phyloP scores from a whole-genome alignment of 2,329 filamentous ascomycete genomes.

The Colletotrichum musae region DNA sequence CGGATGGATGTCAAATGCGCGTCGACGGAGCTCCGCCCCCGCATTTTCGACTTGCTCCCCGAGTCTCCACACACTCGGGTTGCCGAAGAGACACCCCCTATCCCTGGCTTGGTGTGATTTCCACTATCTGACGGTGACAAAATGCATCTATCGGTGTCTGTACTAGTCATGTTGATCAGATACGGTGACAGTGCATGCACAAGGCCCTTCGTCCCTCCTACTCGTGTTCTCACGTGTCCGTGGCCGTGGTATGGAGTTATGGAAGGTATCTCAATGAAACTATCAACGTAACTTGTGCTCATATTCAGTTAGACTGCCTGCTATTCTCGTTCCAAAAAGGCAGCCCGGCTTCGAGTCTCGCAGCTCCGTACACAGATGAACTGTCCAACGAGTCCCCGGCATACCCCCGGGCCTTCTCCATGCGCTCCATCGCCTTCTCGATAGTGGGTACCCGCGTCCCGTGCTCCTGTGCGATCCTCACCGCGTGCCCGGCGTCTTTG shows the following conservation, averaged over 20 bases:
- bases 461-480: constrained; percentile 31
- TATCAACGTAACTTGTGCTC: too few relatives aligned
- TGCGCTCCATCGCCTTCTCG: constrained; percentile 31
- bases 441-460: constrained; percentile 29
- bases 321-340: constrained; percentile 39
- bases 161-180: too few relatives aligned
- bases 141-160: too few relatives aligned
- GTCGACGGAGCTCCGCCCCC: constrained; percentile 34
- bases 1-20: constrained; percentile 2
- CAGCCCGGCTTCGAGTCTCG: constrained; percentile 31
- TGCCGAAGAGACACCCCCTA: too few relatives aligned
- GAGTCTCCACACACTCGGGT: not conserved
- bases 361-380: constrained; percentile 31
- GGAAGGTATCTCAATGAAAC: too few relatives aligned
- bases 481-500: constrained; percentile 33
- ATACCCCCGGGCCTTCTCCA: constrained; percentile 28
- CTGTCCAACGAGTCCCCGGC: constrained; percentile 35
- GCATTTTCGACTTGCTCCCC: constrained; percentile 24
- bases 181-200: too few relatives aligned
- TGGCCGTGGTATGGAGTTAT: too few relatives aligned
- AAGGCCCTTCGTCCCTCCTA: too few relatives aligned
- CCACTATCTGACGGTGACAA: too few relatives aligned
- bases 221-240: too few relatives aligned
- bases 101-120: too few relatives aligned
- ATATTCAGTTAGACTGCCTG: constrained; percentile 28